These are phyloP conservation scores for Posidonia australis DNA, from an alignment of 106 monocot species.

Conservation along the genomic window DNA sequence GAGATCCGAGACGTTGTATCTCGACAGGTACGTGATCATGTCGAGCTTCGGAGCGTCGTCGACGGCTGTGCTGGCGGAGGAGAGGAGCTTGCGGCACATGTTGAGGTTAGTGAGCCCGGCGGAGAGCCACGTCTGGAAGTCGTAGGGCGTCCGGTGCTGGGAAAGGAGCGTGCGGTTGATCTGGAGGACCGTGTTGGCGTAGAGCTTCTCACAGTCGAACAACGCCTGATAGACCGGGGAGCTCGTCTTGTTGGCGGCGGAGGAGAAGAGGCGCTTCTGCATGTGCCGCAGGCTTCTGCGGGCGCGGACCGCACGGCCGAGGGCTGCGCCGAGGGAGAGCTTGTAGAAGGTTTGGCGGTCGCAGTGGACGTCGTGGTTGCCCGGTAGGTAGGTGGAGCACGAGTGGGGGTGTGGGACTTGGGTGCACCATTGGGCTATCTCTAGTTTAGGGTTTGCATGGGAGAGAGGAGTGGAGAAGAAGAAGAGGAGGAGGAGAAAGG, in stretches of 20 bases:
- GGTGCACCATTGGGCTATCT: constrained; percentile 6
- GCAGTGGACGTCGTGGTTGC: neutral
- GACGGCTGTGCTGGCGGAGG: constrained; percentile 21
- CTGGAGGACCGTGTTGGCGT: constrained; percentile 50
- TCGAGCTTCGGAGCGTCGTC: neutral
- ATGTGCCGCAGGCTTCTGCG: neutral
- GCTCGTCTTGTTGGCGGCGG: neutral
- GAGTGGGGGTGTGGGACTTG: constrained; percentile 2
- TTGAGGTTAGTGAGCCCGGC: constrained; percentile 62
- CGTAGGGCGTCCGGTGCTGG: constrained; percentile 9
- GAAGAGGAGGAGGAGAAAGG: constrained; percentile 9
- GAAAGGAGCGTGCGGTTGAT: constrained; percentile 54
- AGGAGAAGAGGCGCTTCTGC: neutral
- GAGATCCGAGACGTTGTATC: constrained; percentile 42
- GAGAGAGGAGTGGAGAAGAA: neutral
- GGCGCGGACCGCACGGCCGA: neutral
- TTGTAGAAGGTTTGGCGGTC: constrained; percentile 11
- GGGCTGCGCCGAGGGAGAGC: constrained; percentile 5
- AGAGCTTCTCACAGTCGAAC: constrained; percentile 48
- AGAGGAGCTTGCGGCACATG: constrained; percentile 52
- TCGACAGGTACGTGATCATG: constrained; percentile 19
- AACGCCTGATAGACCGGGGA: constrained; percentile 15
- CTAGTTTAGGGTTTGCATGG: neutral
- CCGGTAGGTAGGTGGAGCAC: neutral
- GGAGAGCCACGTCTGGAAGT: constrained; percentile 67